Base-by-base conservation (phyloP, 495 filamentous ascomycete genomes). In the Stereocaulon alpinum region DNA sequence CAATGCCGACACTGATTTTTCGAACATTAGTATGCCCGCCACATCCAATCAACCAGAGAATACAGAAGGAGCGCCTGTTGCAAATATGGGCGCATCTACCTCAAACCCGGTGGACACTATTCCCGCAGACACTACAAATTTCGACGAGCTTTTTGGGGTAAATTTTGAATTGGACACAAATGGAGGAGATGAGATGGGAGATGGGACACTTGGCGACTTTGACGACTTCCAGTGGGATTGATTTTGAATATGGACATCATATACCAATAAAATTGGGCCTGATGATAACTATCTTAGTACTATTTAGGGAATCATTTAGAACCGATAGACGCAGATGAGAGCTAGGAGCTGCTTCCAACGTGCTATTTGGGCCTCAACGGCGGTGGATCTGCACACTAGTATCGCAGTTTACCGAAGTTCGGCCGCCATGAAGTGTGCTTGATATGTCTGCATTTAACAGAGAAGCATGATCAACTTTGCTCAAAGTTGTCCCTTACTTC, bases 51-150 rank as follows among this genome's bases (percentile, higher is more conserved):
- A 58, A 48, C 45, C 58, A 1, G 53, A 48, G 20, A 62, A n/a
- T 6, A 45, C 27, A 2, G 45, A 41, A 40, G 17, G 14, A 40
- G 10, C 20, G 17, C 18, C 40, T 12, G 14, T 34, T 29, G 45
- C 58, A 27, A 47, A n/a, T 40, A 57, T 24, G 42, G 17, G 15
- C 15, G 17, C 18, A 6, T 42, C 60, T 27, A 42, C 34, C 51
- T 4, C 29, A 20, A 40, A 57, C n/a, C 22, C 40, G n/a, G 32
- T 20, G 7, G 54, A 27, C 32, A 41, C 54, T 20, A 41, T 43
- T 29, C 71, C 57, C 7, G 73, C 71, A 4, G 75, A 73, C n/a
- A 74, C 75, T 63, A 76, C 76, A 3, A 78, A 66, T 55, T 77
- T 78, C 37, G 77, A 80, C 52, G 77, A 80, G 20, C 79, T 80